A percentile compares a stretch with the other conserved stretches of the same genome.
Conservation (phyloP, 2,329 filamentous ascomycete genomes). For the Calycina herbarum region DNA sequence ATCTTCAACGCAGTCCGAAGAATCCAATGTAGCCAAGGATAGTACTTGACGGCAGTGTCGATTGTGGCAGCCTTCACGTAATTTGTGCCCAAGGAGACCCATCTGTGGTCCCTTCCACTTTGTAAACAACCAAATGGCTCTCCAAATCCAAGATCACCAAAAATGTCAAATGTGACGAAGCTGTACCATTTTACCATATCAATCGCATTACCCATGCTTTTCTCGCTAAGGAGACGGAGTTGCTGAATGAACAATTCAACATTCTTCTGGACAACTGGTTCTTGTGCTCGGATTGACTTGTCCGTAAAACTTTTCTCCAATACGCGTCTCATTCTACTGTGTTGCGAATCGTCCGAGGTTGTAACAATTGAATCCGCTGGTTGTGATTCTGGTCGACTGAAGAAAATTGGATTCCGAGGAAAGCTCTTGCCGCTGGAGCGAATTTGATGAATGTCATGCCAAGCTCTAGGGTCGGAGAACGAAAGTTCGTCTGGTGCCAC, state of each 20-base stretch:
- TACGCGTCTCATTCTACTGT: neutral
- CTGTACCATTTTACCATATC: constrained; percentile 10
- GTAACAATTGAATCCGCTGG: neutral
- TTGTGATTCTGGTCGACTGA: neutral
- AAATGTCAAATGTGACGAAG: constrained; percentile 37
- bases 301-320: constrained; percentile 27
- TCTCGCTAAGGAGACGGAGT: constrained; percentile 29
- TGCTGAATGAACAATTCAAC: constrained; percentile 32
- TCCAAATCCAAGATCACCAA: constrained; percentile 42
- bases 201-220: neutral
- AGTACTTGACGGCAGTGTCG: too few species aligned
- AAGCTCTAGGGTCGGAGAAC: constrained; percentile 32
- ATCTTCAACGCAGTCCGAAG: too few species aligned
- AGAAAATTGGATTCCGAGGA: neutral
- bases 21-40: too few species aligned
- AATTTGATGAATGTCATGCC: constrained; percentile 26
- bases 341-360: neutral
- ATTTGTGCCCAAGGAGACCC: too few species aligned
- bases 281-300: constrained; percentile 31
- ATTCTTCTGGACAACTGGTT: constrained; percentile 37
- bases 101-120: too few species aligned
- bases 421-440: neutral
- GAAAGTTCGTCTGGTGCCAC: constrained; percentile 35
- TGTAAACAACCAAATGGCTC: constrained; percentile 23
- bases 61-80: too few species aligned